Evolutionary conservation across 2,329 filamentous ascomycete species (phyloP).

Genomic region (Chlorencoelia australis): DNA sequence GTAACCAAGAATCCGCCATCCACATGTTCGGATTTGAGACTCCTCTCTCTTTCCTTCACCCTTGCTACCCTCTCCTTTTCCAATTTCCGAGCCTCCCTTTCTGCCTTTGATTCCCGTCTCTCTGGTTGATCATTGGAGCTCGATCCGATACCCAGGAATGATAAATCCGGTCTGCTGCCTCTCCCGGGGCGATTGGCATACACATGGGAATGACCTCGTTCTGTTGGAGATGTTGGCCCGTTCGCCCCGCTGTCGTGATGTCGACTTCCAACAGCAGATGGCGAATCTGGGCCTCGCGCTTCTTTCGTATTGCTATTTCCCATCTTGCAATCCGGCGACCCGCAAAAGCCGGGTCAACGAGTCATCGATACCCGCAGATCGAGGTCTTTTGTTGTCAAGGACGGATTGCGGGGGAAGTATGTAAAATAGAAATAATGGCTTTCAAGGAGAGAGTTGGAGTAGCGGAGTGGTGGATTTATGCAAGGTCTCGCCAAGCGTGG

Average conservation of each 20-base stretch:
- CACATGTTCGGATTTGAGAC: conserved; percentile 82
- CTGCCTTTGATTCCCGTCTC: conserved; percentile 80
- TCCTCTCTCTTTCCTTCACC: conserved; percentile 78
- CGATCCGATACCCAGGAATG: conserved; percentile 24
- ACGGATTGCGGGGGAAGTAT: too few species aligned
- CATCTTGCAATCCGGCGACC: conserved; percentile 23
- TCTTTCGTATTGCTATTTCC: conserved; percentile 24
- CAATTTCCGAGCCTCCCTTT: conserved; percentile 75
- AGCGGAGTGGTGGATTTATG: conserved; percentile 18
- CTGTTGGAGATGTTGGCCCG: conserved; percentile 18
- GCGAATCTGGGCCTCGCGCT: conserved; percentile 21
- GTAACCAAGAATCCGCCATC: conserved; percentile 94
- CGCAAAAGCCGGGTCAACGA: conserved; percentile 18
- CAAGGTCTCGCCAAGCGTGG: conserved; percentile 20
- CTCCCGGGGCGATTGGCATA: conserved; percentile 21
- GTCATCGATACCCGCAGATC: conserved; percentile 15
- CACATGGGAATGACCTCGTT: conserved; percentile 12
- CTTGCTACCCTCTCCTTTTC: conserved; percentile 71
- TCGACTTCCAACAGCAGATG: conserved; percentile 11
- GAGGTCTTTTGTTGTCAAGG: conserved; percentile 3
- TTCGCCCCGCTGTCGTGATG: conserved; percentile 13
- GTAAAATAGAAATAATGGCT: too few species aligned
- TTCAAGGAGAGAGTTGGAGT: too few species aligned
- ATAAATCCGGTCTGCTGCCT: conserved; percentile 25
- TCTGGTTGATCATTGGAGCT: conserved; percentile 22